Conservation (phyloP, 2,329 filamentous ascomycete species). For the Neonectria hederae region DNA sequence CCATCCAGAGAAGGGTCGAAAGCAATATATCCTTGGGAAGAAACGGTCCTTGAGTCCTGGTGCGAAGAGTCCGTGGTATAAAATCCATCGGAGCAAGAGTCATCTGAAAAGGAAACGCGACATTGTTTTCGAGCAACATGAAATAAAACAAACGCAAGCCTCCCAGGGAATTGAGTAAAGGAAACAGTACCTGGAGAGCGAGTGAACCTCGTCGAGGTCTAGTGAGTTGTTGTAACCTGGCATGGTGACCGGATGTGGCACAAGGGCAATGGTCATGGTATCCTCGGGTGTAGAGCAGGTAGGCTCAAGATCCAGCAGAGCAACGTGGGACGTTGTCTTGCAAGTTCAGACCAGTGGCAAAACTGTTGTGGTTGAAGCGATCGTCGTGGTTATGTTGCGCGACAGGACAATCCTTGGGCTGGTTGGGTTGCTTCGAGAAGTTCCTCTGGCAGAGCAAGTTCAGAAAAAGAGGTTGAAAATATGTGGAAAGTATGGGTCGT, state of each 20-base stretch:
- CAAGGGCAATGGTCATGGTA: slow-evolving; percentile 60
- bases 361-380: slow-evolving; percentile 37
- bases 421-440: slow-evolving; percentile 34
- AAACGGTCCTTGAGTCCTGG: slow-evolving; percentile 30
- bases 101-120: slow-evolving; percentile 37
- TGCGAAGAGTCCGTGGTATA: slow-evolving; percentile 18
- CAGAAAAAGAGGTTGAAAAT: slow-evolving; percentile 34
- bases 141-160: slow-evolving; percentile 49
- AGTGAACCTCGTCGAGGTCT: slow-evolving; percentile 69
- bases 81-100: slow-evolving; percentile 36
- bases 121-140: slow-evolving; percentile 45
- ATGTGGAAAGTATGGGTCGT: slow-evolving; percentile 36
- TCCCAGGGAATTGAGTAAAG: slow-evolving; percentile 56
- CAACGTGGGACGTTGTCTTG: slow-evolving; percentile 44
- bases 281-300: slow-evolving; percentile 50
- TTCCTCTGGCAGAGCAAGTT: slow-evolving; percentile 34
- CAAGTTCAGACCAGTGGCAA: slow-evolving; percentile 42
- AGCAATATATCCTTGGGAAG: slow-evolving; percentile 21
- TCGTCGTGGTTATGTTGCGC: slow-evolving; percentile 42
- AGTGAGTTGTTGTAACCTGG: slow-evolving; percentile 61
- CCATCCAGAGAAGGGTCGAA: slow-evolving; percentile 19
- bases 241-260: slow-evolving; percentile 61
- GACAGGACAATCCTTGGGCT: slow-evolving; percentile 43
- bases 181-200: slow-evolving; percentile 70
- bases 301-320: slow-evolving; percentile 43